Percentiles rank a stretch among this genome's conserved stretches.
Conservation (phyloP, 2,329 filamentous ascomycete genomes). For the Penicillium sp. region DNA sequence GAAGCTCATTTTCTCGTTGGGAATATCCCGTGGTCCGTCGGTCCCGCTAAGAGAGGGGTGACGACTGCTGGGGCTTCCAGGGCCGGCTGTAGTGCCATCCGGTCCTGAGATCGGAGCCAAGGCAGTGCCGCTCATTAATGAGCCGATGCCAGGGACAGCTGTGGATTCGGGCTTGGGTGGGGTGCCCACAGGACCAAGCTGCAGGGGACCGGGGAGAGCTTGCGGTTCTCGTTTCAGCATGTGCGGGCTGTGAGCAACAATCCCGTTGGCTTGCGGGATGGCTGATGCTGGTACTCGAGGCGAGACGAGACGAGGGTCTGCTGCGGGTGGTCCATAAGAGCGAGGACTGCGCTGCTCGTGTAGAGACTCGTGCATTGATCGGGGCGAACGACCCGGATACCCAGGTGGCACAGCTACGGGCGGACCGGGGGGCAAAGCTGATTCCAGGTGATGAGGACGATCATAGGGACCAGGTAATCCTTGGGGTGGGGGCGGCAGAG, state of each 20-base stretch:
- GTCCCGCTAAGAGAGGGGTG: constrained; percentile 7
- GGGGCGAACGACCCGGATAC: constrained; percentile 28
- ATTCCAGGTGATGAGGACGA: constrained; percentile 32
- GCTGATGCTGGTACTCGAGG: constrained; percentile 28
- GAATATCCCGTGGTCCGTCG: constrained; percentile 51
- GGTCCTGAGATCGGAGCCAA: constrained; percentile 25
- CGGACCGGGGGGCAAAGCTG: constrained; percentile 23
- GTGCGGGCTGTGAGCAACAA: constrained; percentile 25
- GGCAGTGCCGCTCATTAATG: constrained; percentile 41
- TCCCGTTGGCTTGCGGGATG: constrained; percentile 21
- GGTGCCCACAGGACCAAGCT: constrained; percentile 14
- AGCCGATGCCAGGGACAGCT: constrained; percentile 52
- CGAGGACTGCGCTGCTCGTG: constrained; percentile 30
- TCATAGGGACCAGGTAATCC: constrained; percentile 31
- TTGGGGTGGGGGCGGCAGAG: constrained; percentile 25
- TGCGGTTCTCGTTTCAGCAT: constrained; percentile 23
- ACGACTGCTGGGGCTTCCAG: constrained; percentile 13
- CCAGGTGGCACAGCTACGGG: constrained; percentile 15
- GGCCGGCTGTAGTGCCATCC: constrained; percentile 21
- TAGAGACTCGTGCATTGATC: constrained; percentile 23
- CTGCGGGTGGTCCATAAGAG: constrained; percentile 23
- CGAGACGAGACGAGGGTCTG: constrained; percentile 36
- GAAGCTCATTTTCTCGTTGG: constrained; percentile 53
- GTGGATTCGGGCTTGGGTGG: constrained; percentile 27
- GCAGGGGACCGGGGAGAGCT: constrained; percentile 9